phyloP scores from a whole-genome alignment of 2,329 filamentous ascomycete species.

The Scedosporium dehoogii region DNA sequence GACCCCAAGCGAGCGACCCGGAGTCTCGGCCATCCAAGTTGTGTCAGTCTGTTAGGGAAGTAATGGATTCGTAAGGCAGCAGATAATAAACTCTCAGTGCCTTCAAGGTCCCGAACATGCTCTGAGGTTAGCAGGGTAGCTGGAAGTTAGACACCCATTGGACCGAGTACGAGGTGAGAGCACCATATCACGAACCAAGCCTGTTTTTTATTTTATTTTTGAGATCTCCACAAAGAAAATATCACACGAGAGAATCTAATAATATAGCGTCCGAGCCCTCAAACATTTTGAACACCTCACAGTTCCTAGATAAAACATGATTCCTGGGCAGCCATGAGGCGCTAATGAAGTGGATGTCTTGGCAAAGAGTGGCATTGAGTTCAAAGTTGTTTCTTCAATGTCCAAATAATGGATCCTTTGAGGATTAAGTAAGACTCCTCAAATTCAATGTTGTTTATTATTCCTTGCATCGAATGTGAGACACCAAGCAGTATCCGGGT shows the following conservation, averaged over 20 bases:
- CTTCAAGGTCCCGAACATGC: no score
- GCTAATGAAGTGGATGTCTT: not conserved
- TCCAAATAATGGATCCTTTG: not conserved
- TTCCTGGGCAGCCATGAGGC: not conserved
- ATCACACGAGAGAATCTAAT: not conserved
- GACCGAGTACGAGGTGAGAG: no score
- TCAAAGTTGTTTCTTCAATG: no score
- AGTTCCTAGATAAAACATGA: not conserved
- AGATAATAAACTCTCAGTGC: no score
- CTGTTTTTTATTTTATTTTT: not conserved
- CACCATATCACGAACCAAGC: not conserved
- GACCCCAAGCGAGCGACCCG: no score
- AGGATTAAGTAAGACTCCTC: not conserved
- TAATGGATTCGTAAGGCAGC: no score
- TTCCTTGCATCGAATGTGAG: conserved; percentile 1
- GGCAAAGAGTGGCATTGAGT: not conserved
- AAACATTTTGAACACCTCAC: not conserved
- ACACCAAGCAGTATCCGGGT: conserved; percentile 1
- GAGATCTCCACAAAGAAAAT: not conserved
- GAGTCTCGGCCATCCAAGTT: no score
- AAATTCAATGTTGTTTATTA: not conserved
- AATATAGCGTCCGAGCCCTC: not conserved
- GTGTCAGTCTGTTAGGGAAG: no score
- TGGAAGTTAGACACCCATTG: no score
- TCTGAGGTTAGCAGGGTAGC: no score